These are phyloP conservation scores for Scutellospora calospora DNA, from an alignment of 371 early-diverging fungal species.

Conservation along the genomic window DNA sequence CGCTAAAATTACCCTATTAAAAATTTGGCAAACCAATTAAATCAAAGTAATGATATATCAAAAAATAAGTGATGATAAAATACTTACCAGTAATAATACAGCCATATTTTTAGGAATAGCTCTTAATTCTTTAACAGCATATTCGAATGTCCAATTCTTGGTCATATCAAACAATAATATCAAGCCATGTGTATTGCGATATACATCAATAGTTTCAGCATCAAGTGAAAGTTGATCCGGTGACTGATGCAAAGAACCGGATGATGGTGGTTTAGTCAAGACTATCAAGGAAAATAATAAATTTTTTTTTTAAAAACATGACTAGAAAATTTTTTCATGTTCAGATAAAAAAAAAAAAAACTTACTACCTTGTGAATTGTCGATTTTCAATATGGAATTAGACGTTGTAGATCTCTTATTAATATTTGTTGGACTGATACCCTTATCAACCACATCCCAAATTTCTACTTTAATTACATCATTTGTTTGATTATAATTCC, in stretches of 20 bases:
- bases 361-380: constrained; percentile 46
- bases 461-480: constrained; percentile 75
- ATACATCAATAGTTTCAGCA: constrained; percentile 72
- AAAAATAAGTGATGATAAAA: background rate
- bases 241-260: background rate
- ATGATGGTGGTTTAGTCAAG: constrained; percentile 40
- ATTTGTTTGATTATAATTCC: constrained; percentile 70
- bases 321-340: background rate
- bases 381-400: constrained; percentile 47
- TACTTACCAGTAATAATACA: constrained; percentile 62
- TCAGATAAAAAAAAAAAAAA: background rate
- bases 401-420: constrained; percentile 32
- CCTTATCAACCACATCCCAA: constrained; percentile 77
- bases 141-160: constrained; percentile 73
- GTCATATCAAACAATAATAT: constrained; percentile 69
- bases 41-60: background rate
- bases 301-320: background rate
- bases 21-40: background rate
- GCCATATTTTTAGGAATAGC: constrained; percentile 65
- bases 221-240: constrained; percentile 55
- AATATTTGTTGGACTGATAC: constrained; percentile 44
- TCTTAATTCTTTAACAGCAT: constrained; percentile 59
- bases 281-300: constrained; percentile 17
- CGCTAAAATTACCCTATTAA: constrained; percentile 59
- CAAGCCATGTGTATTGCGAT: constrained; percentile 68